These are phyloP conservation scores for Tulasnella calospora DNA, from an alignment of 768 basidiomycete species.

Conservation along the genomic window DNA sequence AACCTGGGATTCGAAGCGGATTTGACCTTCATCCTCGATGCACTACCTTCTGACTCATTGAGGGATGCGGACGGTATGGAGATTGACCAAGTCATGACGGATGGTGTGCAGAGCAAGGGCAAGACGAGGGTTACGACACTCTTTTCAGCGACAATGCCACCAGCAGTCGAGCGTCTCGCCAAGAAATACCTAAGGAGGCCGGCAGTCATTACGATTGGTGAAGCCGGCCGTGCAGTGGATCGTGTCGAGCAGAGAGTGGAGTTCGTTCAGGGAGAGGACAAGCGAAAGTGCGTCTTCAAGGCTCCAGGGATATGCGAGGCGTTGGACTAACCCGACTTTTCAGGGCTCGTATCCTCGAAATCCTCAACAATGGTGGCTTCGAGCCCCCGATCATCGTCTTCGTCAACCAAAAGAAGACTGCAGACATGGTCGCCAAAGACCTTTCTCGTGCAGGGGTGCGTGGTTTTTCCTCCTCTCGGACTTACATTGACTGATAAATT, in stretches of 20 bases:
- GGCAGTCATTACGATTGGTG: conserved; percentile 95
- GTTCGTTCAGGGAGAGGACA: conserved; percentile 87
- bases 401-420: conserved; percentile 99
- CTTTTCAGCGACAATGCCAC: conserved; percentile 98
- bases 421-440: conserved; percentile 96
- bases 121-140: conserved; percentile 89
- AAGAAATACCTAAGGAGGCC: conserved; percentile 90
- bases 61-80: conserved; percentile 71
- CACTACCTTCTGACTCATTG: conserved; percentile 81
- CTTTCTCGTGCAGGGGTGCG: conserved; percentile 80
- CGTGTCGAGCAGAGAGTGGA: conserved; percentile 96
- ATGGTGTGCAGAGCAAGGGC: conserved; percentile 59
- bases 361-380: conserved; percentile 80
- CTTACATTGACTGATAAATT: conserved; percentile 21
- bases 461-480: conserved; percentile 28
- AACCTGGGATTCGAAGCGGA: conserved; percentile 95
- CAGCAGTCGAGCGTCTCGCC: conserved; percentile 90
- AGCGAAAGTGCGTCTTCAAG: conserved; percentile 72
- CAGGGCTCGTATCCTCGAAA: conserved; percentile 81
- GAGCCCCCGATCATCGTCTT: conserved; percentile 94
- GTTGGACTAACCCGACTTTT: background rate
- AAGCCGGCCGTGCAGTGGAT: conserved; percentile 95
- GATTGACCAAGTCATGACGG: conserved; percentile 68
- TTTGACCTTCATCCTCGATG: conserved; percentile 89
- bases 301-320: background rate